Evolutionary conservation across 129 eudicot genomes (phyloP).

Genomic region (Pulicaria dysenterica): DNA sequence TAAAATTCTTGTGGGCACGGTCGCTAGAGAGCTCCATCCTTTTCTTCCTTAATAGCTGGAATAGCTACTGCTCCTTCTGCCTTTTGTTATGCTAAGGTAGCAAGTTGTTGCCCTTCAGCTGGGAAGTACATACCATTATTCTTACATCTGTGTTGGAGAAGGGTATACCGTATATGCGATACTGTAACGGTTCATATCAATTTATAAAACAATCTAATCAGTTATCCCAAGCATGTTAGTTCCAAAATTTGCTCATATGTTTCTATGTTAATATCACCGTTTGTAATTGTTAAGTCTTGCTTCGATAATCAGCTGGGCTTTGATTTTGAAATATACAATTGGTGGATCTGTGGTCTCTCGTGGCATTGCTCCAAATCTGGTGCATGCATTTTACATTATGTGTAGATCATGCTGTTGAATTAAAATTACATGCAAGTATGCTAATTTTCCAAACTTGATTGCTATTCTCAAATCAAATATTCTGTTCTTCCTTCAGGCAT

Average conservation of each 20-base stretch:
- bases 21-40: constrained; percentile 87
- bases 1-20: constrained; percentile 99
- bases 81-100: no score
- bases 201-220: no score
- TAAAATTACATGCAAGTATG: constrained; percentile 1
- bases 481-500: constrained; percentile 50
- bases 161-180: no score
- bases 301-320: constrained; percentile 97
- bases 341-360: constrained; percentile 99
- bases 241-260: constrained; percentile 21
- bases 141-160: no score
- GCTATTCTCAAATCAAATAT: constrained; percentile 11
- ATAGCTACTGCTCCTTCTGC: no score
- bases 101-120: no score
- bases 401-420: no score
- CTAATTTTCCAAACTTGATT: neutral
- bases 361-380: constrained; percentile 97
- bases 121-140: no score
- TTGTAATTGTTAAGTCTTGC: constrained; percentile 63
- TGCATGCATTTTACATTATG: constrained; percentile 30
- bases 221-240: constrained; percentile 85
- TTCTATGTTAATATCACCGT: no score
- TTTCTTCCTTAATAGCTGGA: constrained; percentile 85
- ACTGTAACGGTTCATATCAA: no score
- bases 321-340: constrained; percentile 92